Evolutionary conservation across 768 basidiomycete genomes (phyloP).

Genomic region (Tulasnella sp.): DNA sequence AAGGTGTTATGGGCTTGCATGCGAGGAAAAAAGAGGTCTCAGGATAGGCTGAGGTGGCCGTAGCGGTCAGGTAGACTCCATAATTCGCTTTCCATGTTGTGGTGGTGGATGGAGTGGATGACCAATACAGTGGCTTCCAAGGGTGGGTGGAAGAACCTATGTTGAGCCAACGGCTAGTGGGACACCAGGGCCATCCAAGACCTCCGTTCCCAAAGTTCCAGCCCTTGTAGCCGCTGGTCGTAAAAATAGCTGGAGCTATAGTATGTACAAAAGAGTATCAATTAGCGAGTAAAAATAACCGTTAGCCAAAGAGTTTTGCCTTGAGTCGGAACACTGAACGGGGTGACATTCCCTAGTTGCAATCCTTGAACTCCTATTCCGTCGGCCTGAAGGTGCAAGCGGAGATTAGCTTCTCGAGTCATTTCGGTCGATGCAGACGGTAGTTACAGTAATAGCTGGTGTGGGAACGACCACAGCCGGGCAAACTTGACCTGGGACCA

Average conservation of each 20-base stretch:
- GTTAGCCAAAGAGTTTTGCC: too few relatives aligned
- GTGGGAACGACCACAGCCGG: neutral
- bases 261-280: too few relatives aligned
- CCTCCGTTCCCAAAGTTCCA: neutral
- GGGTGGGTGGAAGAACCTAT: neutral
- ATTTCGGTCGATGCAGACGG: neutral
- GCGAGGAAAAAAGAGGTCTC: neutral
- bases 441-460: neutral
- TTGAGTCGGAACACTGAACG: too few relatives aligned
- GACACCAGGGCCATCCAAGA: neutral
- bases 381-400: neutral
- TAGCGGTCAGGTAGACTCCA: neutral
- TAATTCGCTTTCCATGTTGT: neutral
- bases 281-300: too few relatives aligned
- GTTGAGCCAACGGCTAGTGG: constrained; percentile 1
- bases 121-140: neutral
- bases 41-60: neutral
- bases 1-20: neutral
- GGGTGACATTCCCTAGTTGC: too few relatives aligned
- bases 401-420: neutral
- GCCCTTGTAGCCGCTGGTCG: neutral
- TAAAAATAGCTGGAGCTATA: neutral
- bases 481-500: neutral
- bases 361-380: too few relatives aligned
- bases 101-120: neutral